A percentile compares a stretch with the other conserved stretches of the same genome.
Evolutionary conservation across 495 filamentous ascomycete species (phyloP).

Genomic region (Aspergillus conjunctus): DNA sequence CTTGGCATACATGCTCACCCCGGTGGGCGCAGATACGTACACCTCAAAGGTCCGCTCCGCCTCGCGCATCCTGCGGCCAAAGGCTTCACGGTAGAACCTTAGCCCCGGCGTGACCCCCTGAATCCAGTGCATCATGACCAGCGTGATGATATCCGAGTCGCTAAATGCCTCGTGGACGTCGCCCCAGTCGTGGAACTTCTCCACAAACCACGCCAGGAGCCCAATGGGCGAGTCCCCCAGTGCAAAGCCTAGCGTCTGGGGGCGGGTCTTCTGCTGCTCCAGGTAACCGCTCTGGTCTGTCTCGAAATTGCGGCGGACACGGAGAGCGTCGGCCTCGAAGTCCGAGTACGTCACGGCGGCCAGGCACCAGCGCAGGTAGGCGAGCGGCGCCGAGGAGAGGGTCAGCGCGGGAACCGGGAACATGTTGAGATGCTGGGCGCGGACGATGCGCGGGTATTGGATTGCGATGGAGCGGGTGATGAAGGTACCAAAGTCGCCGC

Average conservation of each 20-base stretch:
- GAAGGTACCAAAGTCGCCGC: constrained; percentile 35
- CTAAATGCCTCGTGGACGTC: constrained; percentile 30
- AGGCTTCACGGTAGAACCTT: constrained; percentile 31
- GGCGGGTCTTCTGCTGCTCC: constrained; percentile 23
- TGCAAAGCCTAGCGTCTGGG: constrained; percentile 28
- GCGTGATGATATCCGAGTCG: constrained; percentile 29
- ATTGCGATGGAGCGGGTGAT: constrained; percentile 31
- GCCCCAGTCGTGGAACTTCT: constrained; percentile 30
- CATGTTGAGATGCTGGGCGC: constrained; percentile 14
- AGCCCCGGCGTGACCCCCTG: constrained; percentile 29
- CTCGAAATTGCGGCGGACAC: not conserved
- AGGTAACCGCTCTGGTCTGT: not conserved
- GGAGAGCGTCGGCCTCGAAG: not conserved
- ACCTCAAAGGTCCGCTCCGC: not conserved
- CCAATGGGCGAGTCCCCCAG: constrained; percentile 31
- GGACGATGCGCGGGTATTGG: constrained; percentile 26
- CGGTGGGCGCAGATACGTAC: constrained; percentile 14
- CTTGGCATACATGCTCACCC: constrained; percentile 27
- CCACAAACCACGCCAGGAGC: constrained; percentile 33
- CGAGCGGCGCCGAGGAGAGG: not conserved
- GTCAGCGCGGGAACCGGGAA: not conserved
- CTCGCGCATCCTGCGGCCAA: constrained; percentile 16
- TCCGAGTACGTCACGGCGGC: not conserved
- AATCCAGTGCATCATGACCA: constrained; percentile 36
- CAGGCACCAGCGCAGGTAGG: not conserved